These are phyloP conservation scores for Bisporella sp. DNA, from an alignment of 2,329 filamentous ascomycete genomes.

Conservation along the genomic window DNA sequence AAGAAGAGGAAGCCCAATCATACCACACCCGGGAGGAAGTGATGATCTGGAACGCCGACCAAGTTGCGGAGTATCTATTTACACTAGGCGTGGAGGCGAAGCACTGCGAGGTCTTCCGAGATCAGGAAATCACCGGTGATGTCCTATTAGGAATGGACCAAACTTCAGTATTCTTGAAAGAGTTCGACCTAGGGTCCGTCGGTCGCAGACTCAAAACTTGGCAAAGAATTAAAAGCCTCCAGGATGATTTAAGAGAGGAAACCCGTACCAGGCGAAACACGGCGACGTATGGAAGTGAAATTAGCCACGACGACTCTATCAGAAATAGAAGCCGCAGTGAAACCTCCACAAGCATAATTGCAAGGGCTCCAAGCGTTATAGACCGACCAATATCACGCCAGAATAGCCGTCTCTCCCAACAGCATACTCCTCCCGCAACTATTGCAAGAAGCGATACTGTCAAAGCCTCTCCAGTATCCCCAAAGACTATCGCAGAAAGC, in stretches of 20 bases:
- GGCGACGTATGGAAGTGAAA: slow-evolving; percentile 50
- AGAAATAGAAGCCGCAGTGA: slow-evolving; percentile 36
- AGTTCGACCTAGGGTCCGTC: slow-evolving; percentile 88
- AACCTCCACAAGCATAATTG: slow-evolving; percentile 17
- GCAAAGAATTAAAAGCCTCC: slow-evolving; percentile 90
- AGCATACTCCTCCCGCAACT: slow-evolving; percentile 12
- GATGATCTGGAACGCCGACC: slow-evolving; percentile 67
- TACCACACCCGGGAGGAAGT: slow-evolving; percentile 69
- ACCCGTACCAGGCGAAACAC: slow-evolving; percentile 44
- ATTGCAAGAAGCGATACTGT: slow-evolving; percentile 29
- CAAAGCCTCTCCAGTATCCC: slow-evolving; percentile 35
- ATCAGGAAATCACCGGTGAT: slow-evolving; percentile 93
- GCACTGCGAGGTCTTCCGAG: slow-evolving; percentile 89
- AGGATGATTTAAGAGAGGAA: slow-evolving; percentile 70
- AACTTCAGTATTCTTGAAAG: slow-evolving; percentile 89
- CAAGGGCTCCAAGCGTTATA: slow-evolving; percentile 23
- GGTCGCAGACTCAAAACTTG: slow-evolving; percentile 86
- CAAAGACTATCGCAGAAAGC: slow-evolving; percentile 29
- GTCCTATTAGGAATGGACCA: slow-evolving; percentile 93
- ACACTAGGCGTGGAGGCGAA: slow-evolving; percentile 77
- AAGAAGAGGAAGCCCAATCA: slow-evolving; percentile 82
- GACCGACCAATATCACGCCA: slow-evolving; percentile 21
- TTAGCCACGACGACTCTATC: slow-evolving; percentile 46
- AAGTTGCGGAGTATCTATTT: slow-evolving; percentile 86
- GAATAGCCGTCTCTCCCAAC: slow-evolving; percentile 21